Evolutionary conservation across 2,329 filamentous ascomycete species (phyloP).

Genomic region (Alternaria incomplexa): DNA sequence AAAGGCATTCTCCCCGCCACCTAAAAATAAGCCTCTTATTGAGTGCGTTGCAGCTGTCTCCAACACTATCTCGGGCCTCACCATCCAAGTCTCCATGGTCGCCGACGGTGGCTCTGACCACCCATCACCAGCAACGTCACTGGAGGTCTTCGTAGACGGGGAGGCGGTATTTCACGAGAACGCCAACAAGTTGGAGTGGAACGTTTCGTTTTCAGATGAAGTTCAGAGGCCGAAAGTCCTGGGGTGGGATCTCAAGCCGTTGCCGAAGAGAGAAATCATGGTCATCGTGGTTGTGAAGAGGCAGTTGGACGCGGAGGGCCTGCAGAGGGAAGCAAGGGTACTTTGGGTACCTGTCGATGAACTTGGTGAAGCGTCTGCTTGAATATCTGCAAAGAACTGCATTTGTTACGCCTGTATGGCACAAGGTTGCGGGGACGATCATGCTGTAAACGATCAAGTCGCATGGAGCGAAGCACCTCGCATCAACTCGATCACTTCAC

Average conservation of each 20-base stretch:
- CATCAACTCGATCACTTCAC: too few species aligned
- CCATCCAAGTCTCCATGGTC: background rate
- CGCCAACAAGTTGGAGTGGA: constrained; percentile 5
- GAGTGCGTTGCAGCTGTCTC: background rate
- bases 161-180: constrained; percentile 2
- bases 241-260: constrained; percentile 35
- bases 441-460: too few species aligned
- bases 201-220: constrained; percentile 8
- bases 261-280: constrained; percentile 24
- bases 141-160: constrained; percentile 30
- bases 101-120: constrained; percentile 1
- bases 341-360: background rate
- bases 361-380: background rate
- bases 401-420: too few species aligned
- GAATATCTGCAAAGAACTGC: background rate
- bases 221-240: constrained; percentile 13
- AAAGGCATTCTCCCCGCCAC: background rate
- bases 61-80: background rate
- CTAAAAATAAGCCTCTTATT: background rate
- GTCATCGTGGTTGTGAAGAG: constrained; percentile 26
- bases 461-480: too few species aligned
- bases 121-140: background rate
- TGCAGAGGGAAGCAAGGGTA: background rate
- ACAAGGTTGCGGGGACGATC: too few species aligned
- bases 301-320: constrained; percentile 6